phyloP scores from a whole-genome alignment of 2,329 filamentous ascomycete genomes.

The Chaetomiaceae sp. region DNA sequence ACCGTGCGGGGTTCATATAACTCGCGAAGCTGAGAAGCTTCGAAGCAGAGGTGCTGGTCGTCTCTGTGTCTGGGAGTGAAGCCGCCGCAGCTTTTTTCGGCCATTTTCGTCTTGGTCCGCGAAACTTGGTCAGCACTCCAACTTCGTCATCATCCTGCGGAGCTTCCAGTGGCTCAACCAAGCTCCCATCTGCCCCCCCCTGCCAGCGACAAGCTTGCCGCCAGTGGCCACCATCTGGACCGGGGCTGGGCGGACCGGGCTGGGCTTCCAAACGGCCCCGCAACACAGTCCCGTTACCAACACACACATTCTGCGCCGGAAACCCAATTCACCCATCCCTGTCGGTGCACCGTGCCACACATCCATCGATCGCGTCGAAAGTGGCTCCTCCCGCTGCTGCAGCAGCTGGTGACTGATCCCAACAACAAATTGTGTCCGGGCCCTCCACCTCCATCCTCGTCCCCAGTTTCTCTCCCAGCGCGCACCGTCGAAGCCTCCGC shows the following conservation, averaged over 20 bases:
- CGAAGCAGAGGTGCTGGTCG: neutral
- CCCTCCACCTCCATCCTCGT: neutral
- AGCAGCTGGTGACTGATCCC: slow-evolving; percentile 12
- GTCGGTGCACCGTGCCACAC: slow-evolving; percentile 18
- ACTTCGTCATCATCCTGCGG: slow-evolving; percentile 15
- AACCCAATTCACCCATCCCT: slow-evolving; percentile 18
- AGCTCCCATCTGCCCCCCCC: slow-evolving; percentile 8
- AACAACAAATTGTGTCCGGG: slow-evolving; percentile 20
- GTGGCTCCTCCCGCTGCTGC: slow-evolving; percentile 9
- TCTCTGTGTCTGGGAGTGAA: neutral
- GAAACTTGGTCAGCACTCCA: slow-evolving; percentile 3
- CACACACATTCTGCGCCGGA: slow-evolving; percentile 4
- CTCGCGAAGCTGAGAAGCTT: neutral
- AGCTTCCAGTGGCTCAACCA: neutral
- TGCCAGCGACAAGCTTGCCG: neutral
- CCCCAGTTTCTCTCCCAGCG: neutral
- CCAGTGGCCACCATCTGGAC: slow-evolving; percentile 7
- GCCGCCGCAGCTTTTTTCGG: slow-evolving; percentile 1
- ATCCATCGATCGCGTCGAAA: slow-evolving; percentile 9
- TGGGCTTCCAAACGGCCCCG: slow-evolving; percentile 13
- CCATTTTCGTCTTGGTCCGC: neutral
- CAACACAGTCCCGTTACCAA: neutral
- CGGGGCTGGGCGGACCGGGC: slow-evolving; percentile 14
- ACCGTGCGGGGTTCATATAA: slow-evolving; percentile 1
- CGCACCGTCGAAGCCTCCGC: neutral